A percentile compares a stretch with the other conserved stretches of the same genome.
phyloP scores from a whole-genome alignment of 768 basidiomycete species.

The Termitomyces sp. region DNA sequence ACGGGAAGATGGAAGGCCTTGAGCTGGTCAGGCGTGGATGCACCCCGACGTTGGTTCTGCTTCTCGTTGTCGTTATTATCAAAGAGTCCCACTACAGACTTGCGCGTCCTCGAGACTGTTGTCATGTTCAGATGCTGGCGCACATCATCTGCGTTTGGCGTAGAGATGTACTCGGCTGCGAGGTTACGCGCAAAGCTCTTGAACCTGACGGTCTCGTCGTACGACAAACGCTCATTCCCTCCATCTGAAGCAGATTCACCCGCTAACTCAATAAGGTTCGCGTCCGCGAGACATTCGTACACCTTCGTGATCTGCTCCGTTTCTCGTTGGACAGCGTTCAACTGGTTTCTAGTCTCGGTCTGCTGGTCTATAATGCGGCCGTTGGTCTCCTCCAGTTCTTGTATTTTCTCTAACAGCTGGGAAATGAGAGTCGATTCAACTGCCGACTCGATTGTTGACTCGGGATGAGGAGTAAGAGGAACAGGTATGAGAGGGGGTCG shows the following conservation, averaged over 20 bases:
- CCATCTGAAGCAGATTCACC: constrained; percentile 25
- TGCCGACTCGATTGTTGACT: constrained; percentile 52
- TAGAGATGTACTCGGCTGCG: constrained; percentile 24
- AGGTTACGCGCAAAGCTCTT: constrained; percentile 41
- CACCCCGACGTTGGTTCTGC: constrained; percentile 8
- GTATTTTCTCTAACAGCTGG: constrained; percentile 68
- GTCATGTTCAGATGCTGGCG: constrained; percentile 12
- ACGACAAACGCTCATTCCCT: constrained; percentile 19
- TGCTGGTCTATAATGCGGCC: constrained; percentile 62
- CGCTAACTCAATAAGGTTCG: constrained; percentile 43
- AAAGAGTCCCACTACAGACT: constrained; percentile 62
- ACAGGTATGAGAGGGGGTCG: constrained; percentile 8
- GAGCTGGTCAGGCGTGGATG: constrained; percentile 13
- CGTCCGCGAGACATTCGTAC: constrained; percentile 64
- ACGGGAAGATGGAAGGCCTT: constrained; percentile 19
- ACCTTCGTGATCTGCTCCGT: constrained; percentile 63
- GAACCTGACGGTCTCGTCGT: constrained; percentile 39
- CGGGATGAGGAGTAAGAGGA: constrained; percentile 21
- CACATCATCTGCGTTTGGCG: constrained; percentile 6
- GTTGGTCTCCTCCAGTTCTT: constrained; percentile 74
- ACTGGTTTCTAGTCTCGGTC: constrained; percentile 49
- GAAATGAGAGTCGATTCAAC: constrained; percentile 57
- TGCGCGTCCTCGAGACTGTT: constrained; percentile 28
- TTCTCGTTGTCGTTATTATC: constrained; percentile 25
- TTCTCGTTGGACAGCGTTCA: constrained; percentile 68